Conservation (phyloP, 345 rosid species). For the Pugionium cornutum region DNA sequence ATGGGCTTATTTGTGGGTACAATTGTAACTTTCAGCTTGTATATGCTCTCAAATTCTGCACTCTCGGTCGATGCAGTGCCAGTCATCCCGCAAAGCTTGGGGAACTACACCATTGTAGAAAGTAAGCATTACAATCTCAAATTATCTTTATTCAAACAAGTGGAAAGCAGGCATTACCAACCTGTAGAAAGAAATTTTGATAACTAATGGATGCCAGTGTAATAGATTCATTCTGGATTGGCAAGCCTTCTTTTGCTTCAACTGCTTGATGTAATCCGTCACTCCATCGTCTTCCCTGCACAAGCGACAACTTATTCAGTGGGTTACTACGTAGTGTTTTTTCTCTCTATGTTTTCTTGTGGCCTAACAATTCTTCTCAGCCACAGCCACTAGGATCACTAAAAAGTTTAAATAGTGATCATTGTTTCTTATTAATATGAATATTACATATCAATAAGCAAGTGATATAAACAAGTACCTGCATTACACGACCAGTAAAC, state of each 20-base stretch:
- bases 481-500: slow-evolving; percentile 99
- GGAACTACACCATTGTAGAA: slow-evolving; percentile 57
- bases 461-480: slow-evolving; percentile 52
- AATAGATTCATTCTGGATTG: slow-evolving; percentile 95
- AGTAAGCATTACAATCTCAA: slow-evolving; percentile 14
- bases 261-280: slow-evolving; percentile 99
- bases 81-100: slow-evolving; percentile 98
- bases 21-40: slow-evolving; percentile 92
- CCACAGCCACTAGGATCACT: slow-evolving; percentile 7
- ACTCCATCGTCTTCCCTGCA: slow-evolving; percentile 97
- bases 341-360: neutral
- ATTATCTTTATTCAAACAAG: slow-evolving; percentile 23
- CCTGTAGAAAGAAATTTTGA: slow-evolving; percentile 99
- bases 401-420: neutral
- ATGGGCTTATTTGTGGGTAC: slow-evolving; percentile 97
- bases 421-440: neutral
- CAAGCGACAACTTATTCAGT: slow-evolving; percentile 24
- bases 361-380: neutral
- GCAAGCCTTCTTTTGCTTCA: slow-evolving; percentile 96
- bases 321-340: slow-evolving; percentile 12
- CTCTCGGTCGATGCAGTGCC: slow-evolving; percentile 98
- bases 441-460: slow-evolving; percentile 8
- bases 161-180: slow-evolving; percentile 39
- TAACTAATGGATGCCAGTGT: slow-evolving; percentile 96
- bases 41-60: slow-evolving; percentile 97